phyloP scores from a whole-genome alignment of 768 basidiomycete genomes.

The Lactarius hatsudake region DNA sequence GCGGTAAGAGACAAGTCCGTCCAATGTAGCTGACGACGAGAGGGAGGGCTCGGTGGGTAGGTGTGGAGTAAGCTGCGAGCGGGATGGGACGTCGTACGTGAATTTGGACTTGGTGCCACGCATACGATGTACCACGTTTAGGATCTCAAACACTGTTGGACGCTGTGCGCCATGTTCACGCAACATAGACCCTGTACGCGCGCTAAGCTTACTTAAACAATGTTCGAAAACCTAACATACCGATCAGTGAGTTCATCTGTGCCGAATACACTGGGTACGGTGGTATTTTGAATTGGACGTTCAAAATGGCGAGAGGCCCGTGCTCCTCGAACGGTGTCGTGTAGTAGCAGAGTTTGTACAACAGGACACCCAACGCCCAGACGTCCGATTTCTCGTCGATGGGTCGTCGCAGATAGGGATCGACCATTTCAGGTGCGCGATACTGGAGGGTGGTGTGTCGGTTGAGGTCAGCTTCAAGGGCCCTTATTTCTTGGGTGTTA shows the following conservation, averaged over 20 bases:
- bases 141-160: constrained; percentile 84
- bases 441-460: constrained; percentile 96
- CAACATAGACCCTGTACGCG: constrained; percentile 75
- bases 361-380: constrained; percentile 94
- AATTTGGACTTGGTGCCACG: constrained; percentile 84
- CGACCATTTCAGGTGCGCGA: constrained; percentile 98
- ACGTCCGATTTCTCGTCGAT: constrained; percentile 95
- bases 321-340: constrained; percentile 99
- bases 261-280: constrained; percentile 84
- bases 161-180: constrained; percentile 85
- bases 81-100: constrained; percentile 59
- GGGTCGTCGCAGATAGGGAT: constrained; percentile 76
- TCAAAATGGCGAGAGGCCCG: constrained; percentile 92
- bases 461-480: constrained; percentile 87
- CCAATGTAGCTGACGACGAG: constrained; percentile 34
- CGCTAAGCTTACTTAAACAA: constrained; percentile 18
- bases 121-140: constrained; percentile 77
- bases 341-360: constrained; percentile 99
- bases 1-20: constrained; percentile 42
- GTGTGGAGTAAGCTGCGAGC: constrained; percentile 46
- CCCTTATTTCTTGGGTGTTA: constrained; percentile 79
- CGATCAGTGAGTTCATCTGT: constrained; percentile 79
- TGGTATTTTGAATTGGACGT: constrained; percentile 92
- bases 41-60: constrained; percentile 22
- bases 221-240: constrained; percentile 43